These are phyloP conservation scores for Phaeoacremonium minimum DNA, from an alignment of 2,329 filamentous ascomycete genomes.

Conservation along the genomic window DNA sequence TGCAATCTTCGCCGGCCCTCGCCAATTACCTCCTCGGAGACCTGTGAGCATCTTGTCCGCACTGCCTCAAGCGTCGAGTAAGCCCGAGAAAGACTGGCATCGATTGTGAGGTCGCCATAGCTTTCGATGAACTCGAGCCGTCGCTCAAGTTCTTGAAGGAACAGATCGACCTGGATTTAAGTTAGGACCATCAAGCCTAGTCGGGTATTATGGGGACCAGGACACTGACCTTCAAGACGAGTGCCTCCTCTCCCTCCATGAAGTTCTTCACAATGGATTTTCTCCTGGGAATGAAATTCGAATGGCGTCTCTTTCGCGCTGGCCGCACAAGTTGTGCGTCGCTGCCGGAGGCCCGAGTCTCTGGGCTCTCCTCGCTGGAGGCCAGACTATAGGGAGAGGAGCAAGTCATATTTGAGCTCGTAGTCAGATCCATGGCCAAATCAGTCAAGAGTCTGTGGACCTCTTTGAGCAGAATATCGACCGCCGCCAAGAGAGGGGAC, in stretches of 20 bases:
- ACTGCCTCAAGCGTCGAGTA: slow-evolving; percentile 85
- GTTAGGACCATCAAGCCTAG: slow-evolving; percentile 3
- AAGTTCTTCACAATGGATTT: slow-evolving; percentile 56
- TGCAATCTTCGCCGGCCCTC: slow-evolving; percentile 79
- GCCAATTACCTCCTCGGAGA: slow-evolving; percentile 85
- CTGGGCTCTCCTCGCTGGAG: slow-evolving; percentile 24
- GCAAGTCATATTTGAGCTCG: slow-evolving; percentile 8
- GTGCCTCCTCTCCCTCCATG: slow-evolving; percentile 58
- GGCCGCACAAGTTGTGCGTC: neutral
- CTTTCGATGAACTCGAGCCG: slow-evolving; percentile 84
- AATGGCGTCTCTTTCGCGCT: slow-evolving; percentile 45
- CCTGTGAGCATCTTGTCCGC: slow-evolving; percentile 80
- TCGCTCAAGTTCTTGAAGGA: slow-evolving; percentile 80
- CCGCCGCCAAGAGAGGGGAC: neutral
- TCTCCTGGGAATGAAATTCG: slow-evolving; percentile 50
- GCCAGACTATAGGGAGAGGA: slow-evolving; percentile 1
- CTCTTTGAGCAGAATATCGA: neutral
- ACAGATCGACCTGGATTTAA: slow-evolving; percentile 61
- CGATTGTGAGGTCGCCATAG: slow-evolving; percentile 79
- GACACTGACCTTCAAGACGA: slow-evolving; percentile 50
- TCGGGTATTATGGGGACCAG: too few species aligned
- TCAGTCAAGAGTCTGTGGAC: too few species aligned
- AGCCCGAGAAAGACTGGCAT: slow-evolving; percentile 77
- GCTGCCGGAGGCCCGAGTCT: slow-evolving; percentile 32
- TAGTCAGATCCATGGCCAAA: too few species aligned